Base-by-base conservation (phyloP, 2,329 filamentous ascomycete species). In the Diaporthe caulivora region DNA sequence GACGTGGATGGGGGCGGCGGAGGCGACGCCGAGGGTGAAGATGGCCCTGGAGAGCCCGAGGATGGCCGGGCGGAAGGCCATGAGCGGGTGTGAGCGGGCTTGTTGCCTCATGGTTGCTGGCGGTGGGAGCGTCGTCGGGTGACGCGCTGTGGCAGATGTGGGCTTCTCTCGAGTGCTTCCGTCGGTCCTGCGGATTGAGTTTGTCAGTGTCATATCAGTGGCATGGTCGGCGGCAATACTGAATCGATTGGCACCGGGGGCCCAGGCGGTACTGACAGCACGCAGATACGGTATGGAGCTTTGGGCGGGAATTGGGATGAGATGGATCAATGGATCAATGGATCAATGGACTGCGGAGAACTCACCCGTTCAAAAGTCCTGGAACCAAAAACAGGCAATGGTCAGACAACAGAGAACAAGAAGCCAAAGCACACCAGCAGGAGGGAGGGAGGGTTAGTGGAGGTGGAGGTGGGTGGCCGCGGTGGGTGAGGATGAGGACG, bases 1-100 rank as follows among this genome's bases (percentile, higher is more conserved):
- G 44, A 76, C 73, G 17, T 77, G 76, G 51, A 89, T 72, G 1
- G 88, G 87, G 21, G 86, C 86, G 15, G 87, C 86, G 6, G 86
- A 82, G 51, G 85, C 87, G 15, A 84, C 86, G 24, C 90, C 77
- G 74, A 86, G 83, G 71, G 86, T 81, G 73, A 86, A 87, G 37
- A 90, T 78, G n/a, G 88, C 79, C 75, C 87, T 87, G 26, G 86
- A 84, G 68, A 90, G 78, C 73, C 87, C 87, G 54, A 91, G 82
- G 70, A 89, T 82, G 74, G 85, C 84, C 44, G 87, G 74, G 44
- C 74, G 74, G 49, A 73, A 75, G 44, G 73, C 71, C 73, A 75
- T 67, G 58, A 73, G 51, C 17, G 71, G 49, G 40, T 60, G 71
- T 29, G 65, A 37, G 13, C 62, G 57, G 51, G 62, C 58, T 15